These are phyloP conservation scores for Rhynchospora tenuis DNA, from an alignment of 176 grass and related monocot genomes.

Conservation along the genomic window DNA sequence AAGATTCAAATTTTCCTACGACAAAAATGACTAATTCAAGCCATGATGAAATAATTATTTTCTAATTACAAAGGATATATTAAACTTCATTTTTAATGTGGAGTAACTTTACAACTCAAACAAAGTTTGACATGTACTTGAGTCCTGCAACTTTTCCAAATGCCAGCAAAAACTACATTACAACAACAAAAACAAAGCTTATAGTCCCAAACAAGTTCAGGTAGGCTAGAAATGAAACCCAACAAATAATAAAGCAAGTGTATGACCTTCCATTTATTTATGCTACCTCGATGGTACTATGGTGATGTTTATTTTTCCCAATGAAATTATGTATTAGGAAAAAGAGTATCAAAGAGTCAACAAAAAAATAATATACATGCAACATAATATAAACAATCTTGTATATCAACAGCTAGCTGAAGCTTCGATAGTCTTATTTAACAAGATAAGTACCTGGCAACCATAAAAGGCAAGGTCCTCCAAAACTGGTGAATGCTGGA, in stretches of 20 bases:
- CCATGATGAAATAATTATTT: not conserved
- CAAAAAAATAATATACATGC: not conserved
- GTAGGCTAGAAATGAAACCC: too few species aligned
- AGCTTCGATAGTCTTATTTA: not conserved
- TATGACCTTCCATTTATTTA: not conserved
- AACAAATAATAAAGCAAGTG: not conserved
- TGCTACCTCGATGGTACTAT: not conserved
- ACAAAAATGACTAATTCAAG: not conserved
- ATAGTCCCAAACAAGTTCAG: too few species aligned
- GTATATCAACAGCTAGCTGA: not conserved
- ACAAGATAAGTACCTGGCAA: not conserved
- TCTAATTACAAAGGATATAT: too few species aligned
- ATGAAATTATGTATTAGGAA: not conserved
- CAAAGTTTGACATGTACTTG: not conserved
- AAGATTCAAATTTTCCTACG: not conserved
- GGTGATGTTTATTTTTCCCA: not conserved
- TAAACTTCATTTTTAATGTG: too few species aligned
- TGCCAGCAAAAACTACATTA: not conserved
- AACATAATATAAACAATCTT: not conserved
- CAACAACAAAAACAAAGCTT: too few species aligned
- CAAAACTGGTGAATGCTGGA: not conserved
- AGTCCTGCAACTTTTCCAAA: not conserved
- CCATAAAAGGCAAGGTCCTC: not conserved
- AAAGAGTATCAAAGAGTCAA: not conserved
- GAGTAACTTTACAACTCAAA: not conserved